Evolutionary conservation across 2,329 filamentous ascomycete genomes (phyloP).

Genomic region (Diaporthe velutina): DNA sequence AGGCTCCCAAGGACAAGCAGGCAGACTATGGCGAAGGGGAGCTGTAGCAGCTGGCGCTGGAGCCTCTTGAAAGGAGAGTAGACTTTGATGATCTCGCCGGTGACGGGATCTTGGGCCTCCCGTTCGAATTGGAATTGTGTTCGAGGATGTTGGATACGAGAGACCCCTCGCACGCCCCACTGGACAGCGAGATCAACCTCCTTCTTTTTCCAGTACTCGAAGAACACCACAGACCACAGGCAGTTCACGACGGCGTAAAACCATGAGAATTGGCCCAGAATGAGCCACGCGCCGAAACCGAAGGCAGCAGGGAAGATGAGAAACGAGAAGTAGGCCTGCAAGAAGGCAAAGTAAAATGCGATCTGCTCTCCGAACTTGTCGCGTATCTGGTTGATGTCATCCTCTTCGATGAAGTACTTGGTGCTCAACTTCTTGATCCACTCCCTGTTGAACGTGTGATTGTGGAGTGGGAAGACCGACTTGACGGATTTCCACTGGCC

Average conservation of each 20-base stretch:
- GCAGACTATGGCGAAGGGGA: conserved; percentile 86
- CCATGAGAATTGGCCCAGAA: conserved; percentile 87
- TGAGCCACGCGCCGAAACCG: conserved; percentile 81
- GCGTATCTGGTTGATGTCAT: conserved; percentile 80
- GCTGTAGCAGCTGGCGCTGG: conserved; percentile 80
- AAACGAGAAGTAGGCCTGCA: conserved; percentile 91
- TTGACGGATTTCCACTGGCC: conserved; percentile 81
- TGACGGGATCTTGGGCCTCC: conserved; percentile 82
- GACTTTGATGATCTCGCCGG: conserved; percentile 81
- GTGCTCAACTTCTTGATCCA: conserved; percentile 83
- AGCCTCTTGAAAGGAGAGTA: conserved; percentile 84
- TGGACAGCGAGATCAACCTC: conserved; percentile 87
- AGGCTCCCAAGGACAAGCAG: conserved; percentile 80
- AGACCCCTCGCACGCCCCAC: conserved; percentile 91
- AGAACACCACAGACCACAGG: conserved; percentile 90
- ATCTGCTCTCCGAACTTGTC: conserved; percentile 86
- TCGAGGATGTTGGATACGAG: conserved; percentile 81
- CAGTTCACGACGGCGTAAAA: conserved; percentile 83
- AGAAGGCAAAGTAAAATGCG: conserved; percentile 95
- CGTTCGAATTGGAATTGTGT: conserved; percentile 85
- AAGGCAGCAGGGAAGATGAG: conserved; percentile 85
- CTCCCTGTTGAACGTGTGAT: conserved; percentile 79
- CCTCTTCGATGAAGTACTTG: conserved; percentile 75
- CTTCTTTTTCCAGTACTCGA: conserved; percentile 97
- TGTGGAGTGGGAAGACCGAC: conserved; percentile 83